Percentiles rank a stretch among this genome's conserved stretches.
These are phyloP conservation scores for Coemansia sp. DNA, from an alignment of 192 early-diverging fungal species.

Conservation along the genomic window DNA sequence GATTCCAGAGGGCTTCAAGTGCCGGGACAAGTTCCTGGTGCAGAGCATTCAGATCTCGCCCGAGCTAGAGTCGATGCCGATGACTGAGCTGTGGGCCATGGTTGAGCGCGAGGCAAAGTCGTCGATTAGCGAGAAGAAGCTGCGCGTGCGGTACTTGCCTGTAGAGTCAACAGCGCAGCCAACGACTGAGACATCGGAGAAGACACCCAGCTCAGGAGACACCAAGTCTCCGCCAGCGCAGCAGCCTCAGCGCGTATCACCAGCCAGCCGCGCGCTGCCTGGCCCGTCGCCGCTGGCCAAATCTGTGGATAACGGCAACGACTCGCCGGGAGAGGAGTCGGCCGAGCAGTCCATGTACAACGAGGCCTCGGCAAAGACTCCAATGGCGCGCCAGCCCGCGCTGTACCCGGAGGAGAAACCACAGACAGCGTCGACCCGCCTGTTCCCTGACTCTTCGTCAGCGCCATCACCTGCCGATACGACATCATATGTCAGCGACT, in stretches of 20 bases:
- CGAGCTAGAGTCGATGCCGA: slow-evolving; percentile 63
- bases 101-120: slow-evolving; percentile 63
- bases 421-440: slow-evolving; percentile 18
- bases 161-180: slow-evolving; percentile 42
- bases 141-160: slow-evolving; percentile 57
- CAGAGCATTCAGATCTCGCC: slow-evolving; percentile 78
- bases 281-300: slow-evolving; percentile 38
- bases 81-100: slow-evolving; percentile 71
- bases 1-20: slow-evolving; percentile 72
- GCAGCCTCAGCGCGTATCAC: slow-evolving; percentile 17
- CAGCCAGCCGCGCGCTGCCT: slow-evolving; percentile 17
- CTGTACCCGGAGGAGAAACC: not conserved
- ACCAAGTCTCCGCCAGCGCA: slow-evolving; percentile 1
- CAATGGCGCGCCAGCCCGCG: not conserved
- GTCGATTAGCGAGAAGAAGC: slow-evolving; percentile 67
- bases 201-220: slow-evolving; percentile 1
- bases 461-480: slow-evolving; percentile 22
- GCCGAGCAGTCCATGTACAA: not conserved
- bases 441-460: slow-evolving; percentile 34
- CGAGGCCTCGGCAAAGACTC: slow-evolving; percentile 2
- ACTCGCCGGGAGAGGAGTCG: not conserved
- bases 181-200: not conserved
- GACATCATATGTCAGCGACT: slow-evolving; percentile 7
- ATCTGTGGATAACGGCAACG: slow-evolving; percentile 15
- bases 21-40: slow-evolving; percentile 97